A percentile compares a stretch with the other conserved stretches of the same genome.
Conservation (phyloP, 176 grass and related monocot species). For the Lolium multiflorum region DNA sequence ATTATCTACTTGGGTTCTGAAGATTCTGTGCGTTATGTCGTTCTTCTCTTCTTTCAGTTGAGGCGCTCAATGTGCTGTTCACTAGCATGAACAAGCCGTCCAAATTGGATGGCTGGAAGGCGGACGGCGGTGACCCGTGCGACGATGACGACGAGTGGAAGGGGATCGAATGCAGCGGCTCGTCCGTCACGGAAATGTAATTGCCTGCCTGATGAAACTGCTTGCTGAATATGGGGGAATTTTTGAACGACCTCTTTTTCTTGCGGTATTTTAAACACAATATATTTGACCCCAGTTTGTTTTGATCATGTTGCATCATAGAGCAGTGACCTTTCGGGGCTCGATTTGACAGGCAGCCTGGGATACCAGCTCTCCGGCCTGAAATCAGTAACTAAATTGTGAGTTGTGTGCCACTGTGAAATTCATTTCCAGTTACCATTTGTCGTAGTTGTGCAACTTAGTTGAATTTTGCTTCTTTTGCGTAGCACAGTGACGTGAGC, state of each 20-base stretch:
- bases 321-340: conserved; percentile 76
- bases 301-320: conserved; percentile 40
- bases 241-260: not conserved
- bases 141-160: conserved; percentile 62
- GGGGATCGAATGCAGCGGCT: conserved; percentile 74
- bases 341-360: conserved; percentile 69
- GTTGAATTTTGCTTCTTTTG: conserved; percentile 63
- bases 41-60: conserved; percentile 50
- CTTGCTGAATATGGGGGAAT: not conserved
- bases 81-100: conserved; percentile 74
- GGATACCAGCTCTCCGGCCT: conserved; percentile 86
- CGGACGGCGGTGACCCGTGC: conserved; percentile 77
- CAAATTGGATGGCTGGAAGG: conserved; percentile 67
- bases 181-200: conserved; percentile 89
- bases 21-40: not conserved
- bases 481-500: conserved; percentile 94
- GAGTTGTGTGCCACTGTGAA: conserved; percentile 53
- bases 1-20: not conserved
- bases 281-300: not conserved
- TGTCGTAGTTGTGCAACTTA: conserved; percentile 65
- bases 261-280: not conserved
- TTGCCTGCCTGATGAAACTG: conserved; percentile 16
- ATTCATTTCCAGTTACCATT: conserved; percentile 13
- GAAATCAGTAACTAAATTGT: conserved; percentile 97
- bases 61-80: conserved; percentile 86